phyloP scores from a whole-genome alignment of 2,329 filamentous ascomycete genomes.

The Neopestalotiopsis rosae region DNA sequence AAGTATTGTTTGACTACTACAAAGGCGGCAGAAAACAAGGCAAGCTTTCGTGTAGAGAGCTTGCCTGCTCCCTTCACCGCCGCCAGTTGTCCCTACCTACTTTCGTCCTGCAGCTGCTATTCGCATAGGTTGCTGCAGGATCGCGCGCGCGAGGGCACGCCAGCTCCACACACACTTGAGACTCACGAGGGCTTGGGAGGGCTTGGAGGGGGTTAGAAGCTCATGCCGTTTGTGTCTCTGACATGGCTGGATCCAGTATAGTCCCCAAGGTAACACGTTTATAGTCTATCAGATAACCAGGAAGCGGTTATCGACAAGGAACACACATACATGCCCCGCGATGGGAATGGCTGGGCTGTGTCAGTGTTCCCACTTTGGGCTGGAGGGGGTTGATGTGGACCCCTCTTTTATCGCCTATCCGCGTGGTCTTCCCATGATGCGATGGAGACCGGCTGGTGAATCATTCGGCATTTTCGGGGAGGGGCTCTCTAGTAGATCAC shows the following conservation, averaged over 20 bases:
- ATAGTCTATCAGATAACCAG: too few species aligned
- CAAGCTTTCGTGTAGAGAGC: neutral
- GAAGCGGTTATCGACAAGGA: too few species aligned
- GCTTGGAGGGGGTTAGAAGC: too few species aligned
- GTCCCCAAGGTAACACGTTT: too few species aligned
- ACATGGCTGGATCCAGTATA: too few species aligned
- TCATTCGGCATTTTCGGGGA: neutral
- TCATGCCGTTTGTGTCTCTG: too few species aligned
- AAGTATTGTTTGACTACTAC: neutral
- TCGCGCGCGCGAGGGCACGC: neutral
- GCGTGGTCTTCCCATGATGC: neutral
- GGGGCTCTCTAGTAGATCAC: neutral
- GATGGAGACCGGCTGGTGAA: too few species aligned
- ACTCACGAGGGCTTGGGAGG: too few species aligned
- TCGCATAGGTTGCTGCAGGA: neutral
- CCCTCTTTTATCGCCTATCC: neutral
- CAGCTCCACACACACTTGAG: too few species aligned
- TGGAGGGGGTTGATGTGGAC: neutral
- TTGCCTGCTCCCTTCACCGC: slow-evolving; percentile 8
- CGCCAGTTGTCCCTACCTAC: slow-evolving; percentile 13
- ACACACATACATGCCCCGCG: too few species aligned
- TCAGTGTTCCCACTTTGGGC: neutral
- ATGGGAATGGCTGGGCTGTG: too few species aligned
- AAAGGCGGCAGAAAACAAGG: neutral
- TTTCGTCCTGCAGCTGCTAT: neutral